Percentiles rank a stretch among this genome's conserved stretches.
Conservation (phyloP, 2,329 filamentous ascomycete species). For the Passalora sequoiae region DNA sequence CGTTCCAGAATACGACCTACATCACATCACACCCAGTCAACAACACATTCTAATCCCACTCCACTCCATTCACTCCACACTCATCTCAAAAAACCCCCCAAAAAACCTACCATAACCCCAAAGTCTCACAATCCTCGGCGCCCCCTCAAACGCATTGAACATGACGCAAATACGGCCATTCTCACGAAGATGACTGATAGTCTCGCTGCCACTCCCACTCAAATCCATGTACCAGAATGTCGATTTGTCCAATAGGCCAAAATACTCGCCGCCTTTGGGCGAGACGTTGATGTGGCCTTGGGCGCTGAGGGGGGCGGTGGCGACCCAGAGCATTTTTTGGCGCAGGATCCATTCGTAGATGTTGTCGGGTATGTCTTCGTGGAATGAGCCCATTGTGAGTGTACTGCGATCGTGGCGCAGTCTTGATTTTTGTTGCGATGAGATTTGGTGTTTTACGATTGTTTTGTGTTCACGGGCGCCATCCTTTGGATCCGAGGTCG, state of each 20-base stretch:
- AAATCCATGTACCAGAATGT: slow-evolving; percentile 46
- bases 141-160: slow-evolving; percentile 41
- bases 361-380: slow-evolving; percentile 39
- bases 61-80: too few species aligned
- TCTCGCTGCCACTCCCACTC: slow-evolving; percentile 42
- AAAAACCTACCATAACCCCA: slow-evolving; percentile 36
- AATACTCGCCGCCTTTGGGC: slow-evolving; percentile 42
- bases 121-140: slow-evolving; percentile 40
- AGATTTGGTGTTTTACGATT: too few species aligned
- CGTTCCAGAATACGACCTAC: slow-evolving; percentile 35
- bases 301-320: slow-evolving; percentile 38
- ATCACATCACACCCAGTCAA: too few species aligned
- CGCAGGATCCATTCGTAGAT: slow-evolving; percentile 40
- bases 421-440: neutral
- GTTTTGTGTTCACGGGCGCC: too few species aligned
- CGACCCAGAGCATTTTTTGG: slow-evolving; percentile 44
- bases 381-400: slow-evolving; percentile 41
- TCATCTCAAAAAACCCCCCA: slow-evolving; percentile 34
- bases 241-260: slow-evolving; percentile 37
- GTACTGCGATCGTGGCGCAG: too few species aligned
- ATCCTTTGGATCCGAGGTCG: neutral
- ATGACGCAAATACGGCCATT: slow-evolving; percentile 42
- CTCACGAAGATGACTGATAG: slow-evolving; percentile 41
- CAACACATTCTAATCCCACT: too few species aligned
- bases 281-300: slow-evolving; percentile 44